phyloP scores from a whole-genome alignment of 768 basidiomycete species.

The Coprinellus aureogranulatus region DNA sequence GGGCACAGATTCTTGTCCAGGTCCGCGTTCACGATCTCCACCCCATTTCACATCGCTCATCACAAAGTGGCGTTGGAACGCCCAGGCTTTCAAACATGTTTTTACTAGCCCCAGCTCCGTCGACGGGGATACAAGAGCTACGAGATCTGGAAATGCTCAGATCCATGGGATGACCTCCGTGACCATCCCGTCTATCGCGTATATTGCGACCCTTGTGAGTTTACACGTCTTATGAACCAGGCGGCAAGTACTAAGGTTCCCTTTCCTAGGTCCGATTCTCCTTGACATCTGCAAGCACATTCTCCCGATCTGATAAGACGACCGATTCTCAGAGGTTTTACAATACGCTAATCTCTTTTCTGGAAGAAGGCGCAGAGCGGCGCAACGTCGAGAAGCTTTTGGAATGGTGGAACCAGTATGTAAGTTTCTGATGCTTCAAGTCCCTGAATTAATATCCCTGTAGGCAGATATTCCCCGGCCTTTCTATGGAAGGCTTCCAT shows the following conservation, averaged over 20 bases:
- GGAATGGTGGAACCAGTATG: too few relatives aligned
- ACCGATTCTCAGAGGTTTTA: too few relatives aligned
- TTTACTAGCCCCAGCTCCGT: constrained; percentile 10
- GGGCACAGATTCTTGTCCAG: not conserved
- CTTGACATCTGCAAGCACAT: not conserved
- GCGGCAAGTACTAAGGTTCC: not conserved
- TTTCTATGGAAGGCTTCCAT: too few relatives aligned
- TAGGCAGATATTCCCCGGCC: too few relatives aligned
- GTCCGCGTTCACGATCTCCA: not conserved
- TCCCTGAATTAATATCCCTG: too few relatives aligned
- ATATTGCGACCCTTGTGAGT: constrained; percentile 13
- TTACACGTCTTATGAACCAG: not conserved
- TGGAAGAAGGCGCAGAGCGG: too few relatives aligned
- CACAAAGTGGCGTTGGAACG: too few relatives aligned
- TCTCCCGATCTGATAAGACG: too few relatives aligned
- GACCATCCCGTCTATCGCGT: constrained; percentile 12
- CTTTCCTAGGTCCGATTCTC: not conserved
- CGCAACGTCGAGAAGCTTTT: too few relatives aligned
- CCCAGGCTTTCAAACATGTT: constrained; percentile 10
- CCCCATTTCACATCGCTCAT: too few relatives aligned
- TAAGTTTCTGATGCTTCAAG: too few relatives aligned
- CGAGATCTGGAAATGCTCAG: constrained; percentile 8
- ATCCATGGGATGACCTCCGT: constrained; percentile 14
- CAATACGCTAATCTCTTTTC: too few relatives aligned
- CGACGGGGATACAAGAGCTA: constrained; percentile 2